Base-by-base conservation (phyloP, 2,329 filamentous ascomycete species). In the Chalaropsis thielavioides region DNA sequence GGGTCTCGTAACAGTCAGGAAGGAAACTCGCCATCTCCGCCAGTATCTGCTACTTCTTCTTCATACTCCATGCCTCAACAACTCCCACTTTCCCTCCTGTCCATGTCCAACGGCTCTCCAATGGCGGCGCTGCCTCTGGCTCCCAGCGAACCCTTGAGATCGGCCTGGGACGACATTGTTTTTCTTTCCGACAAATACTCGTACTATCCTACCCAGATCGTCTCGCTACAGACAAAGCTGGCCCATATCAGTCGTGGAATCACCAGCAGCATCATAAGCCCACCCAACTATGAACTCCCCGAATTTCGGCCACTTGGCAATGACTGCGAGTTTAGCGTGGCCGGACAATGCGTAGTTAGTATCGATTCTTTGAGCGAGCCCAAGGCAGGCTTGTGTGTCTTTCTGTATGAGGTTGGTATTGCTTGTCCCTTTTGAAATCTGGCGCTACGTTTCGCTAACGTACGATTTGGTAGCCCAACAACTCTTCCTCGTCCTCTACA, bases 381-480 rank as follows among this genome's bases (percentile, higher is more conserved):
- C 58, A 73, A 72, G 46, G 71, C 68, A 10, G 76, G 75, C 43
- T 72, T 80, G 49, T 82, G 78, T 67, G 71, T 79, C 51, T 82
- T 83, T 69, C 71, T 83, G 22, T 83, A 80, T 69, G 78, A 83
- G 74, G 81, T 83, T 70, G 66, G 76, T 70, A 24, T 61, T 31
- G 27, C 19, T 15, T 24, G 22, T 27, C 15, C 0, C 6, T 13
- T 22, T 17, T 7, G 35, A 10, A 31, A 17, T 31, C 22, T 49
- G 41, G 24, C 11, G 13, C n/a, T 17, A 2, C 13, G 22, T n/a
- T 49, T 49, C 27, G 13, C 60, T 63, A 49, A 63, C 27, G 27
- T 13, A 38, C 22, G 13, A 3, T 31, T 41, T 46, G 44, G 11
- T 64, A 82, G 79, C 78, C 81, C 70, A 79, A 79, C 69, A 73